These are phyloP conservation scores for Eucalyptus polybractea DNA, from an alignment of 345 rosid species.

Conservation along the genomic window DNA sequence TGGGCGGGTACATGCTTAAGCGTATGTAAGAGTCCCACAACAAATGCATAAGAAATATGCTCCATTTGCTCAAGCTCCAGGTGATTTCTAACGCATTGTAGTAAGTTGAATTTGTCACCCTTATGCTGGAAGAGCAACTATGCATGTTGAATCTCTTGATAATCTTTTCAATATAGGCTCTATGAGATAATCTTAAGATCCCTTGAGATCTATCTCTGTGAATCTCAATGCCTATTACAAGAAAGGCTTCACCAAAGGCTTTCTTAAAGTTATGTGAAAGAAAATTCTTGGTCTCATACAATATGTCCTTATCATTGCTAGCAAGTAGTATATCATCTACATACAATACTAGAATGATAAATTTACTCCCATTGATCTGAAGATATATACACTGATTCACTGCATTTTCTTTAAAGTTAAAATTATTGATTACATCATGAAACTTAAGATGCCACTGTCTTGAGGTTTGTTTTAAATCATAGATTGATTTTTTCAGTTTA, in stretches of 20 bases:
- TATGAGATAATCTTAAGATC: neutral
- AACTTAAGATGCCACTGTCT: neutral
- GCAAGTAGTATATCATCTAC: neutral
- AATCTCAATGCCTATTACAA: neutral
- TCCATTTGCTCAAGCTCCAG: neutral
- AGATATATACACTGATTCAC: accelerated
- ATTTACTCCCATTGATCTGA: neutral
- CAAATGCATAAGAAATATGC: neutral
- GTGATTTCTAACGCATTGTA: neutral
- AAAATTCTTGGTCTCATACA: neutral
- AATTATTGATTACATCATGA: neutral
- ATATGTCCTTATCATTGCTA: neutral
- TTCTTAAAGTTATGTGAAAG: neutral
- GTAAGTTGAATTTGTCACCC: neutral
- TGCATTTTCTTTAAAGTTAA: neutral
- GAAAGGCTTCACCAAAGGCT: neutral
- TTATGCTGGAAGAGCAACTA: neutral
- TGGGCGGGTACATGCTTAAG: neutral
- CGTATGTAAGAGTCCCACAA: neutral
- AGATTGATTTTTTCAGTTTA: neutral
- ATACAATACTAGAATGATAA: neutral
- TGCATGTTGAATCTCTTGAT: neutral
- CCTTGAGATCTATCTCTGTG: neutral
- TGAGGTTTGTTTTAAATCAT: neutral
- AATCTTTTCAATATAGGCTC: neutral